These are phyloP conservation scores for Termitomyces sp. DNA, from an alignment of 768 basidiomycete genomes.

Conservation along the genomic window DNA sequence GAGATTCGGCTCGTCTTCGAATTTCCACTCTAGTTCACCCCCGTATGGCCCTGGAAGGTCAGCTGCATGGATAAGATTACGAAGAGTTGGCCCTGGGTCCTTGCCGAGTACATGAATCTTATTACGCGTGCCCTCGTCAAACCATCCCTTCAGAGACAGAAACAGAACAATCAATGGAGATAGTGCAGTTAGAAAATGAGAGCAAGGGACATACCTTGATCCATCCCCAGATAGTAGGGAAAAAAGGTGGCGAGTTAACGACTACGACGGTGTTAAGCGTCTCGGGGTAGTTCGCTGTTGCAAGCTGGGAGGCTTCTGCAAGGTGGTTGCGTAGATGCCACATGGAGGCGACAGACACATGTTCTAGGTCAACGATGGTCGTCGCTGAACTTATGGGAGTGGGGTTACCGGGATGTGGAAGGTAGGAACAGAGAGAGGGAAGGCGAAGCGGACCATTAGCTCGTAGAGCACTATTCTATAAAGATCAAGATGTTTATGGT, in stretches of 20 bases:
- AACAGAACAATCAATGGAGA: not conserved
- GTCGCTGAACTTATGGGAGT: constrained; percentile 57
- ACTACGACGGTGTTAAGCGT: constrained; percentile 62
- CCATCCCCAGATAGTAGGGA: constrained; percentile 82
- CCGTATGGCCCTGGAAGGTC: constrained; percentile 69
- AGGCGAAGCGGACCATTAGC: constrained; percentile 56
- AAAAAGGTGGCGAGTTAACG: constrained; percentile 80
- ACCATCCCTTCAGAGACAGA: constrained; percentile 51
- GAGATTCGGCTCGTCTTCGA: constrained; percentile 58
- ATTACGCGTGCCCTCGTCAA: constrained; percentile 71
- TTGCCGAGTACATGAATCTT: constrained; percentile 75
- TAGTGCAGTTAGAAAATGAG: not conserved
- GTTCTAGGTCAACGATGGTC: constrained; percentile 70
- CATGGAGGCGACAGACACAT: constrained; percentile 55
- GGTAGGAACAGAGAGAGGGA: constrained; percentile 60
- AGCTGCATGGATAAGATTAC: constrained; percentile 36
- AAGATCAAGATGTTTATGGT: not conserved
- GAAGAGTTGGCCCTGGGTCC: constrained; percentile 48
- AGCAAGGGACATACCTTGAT: constrained; percentile 47
- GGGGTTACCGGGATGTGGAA: constrained; percentile 47
- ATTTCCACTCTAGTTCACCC: constrained; percentile 68
- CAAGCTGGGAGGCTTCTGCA: constrained; percentile 68
- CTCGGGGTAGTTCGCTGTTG: constrained; percentile 81
- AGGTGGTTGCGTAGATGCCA: constrained; percentile 71
- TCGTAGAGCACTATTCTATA: constrained; percentile 62